Evolutionary conservation across 257 asterid species (phyloP), one percentile per base, ranked within the genome.

Genomic region (Petunia secreta): DNA sequence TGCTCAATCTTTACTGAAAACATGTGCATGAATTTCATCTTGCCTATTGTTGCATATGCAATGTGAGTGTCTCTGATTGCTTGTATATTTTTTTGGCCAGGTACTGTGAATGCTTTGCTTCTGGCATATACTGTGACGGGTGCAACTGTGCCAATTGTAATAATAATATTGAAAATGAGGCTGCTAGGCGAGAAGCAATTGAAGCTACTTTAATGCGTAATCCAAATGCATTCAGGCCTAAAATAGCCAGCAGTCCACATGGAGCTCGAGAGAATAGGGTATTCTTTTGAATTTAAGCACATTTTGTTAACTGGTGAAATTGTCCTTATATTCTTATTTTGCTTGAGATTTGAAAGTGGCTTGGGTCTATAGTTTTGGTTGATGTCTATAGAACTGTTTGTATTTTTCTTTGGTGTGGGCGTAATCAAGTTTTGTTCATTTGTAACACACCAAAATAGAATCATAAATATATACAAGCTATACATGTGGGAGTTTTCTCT

Each of bases 61-160:
- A 5, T 55, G 62, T 55, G 62, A 43, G 41, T 43, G 8, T n/a
- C 3, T 43, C n/a, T 62, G 67, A 62, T 62, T 62, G 67, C 74
- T 66, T 66, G 52, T 66, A 16, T 14, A 13, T 13, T 1, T 55
- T 52, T 8, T 52, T 69, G 52, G 40, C 44, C 75, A 85, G 87
- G 83, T 85, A 85, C 48, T 85, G 87, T 78, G 82, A 66, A 75
- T 85, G 87, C 65, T 85, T 85, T 75, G 83, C 85, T 46, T 85
- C 87, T 75, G 84, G 87, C 53, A 79, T 79, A 40, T 81, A 79
- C 81, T 85, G 87, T 75, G 81, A 85, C 66, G 87, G 84, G 25
- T 85, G 87, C 69, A 65, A 74, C 79, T 85, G 87, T 64, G 73
- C 2, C 25, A 80, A 85, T 57, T 85, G 87, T 79, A 79, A 82